phyloP scores from a whole-genome alignment of 2,329 filamentous ascomycete species.

The Reticulascus tulasneorum region DNA sequence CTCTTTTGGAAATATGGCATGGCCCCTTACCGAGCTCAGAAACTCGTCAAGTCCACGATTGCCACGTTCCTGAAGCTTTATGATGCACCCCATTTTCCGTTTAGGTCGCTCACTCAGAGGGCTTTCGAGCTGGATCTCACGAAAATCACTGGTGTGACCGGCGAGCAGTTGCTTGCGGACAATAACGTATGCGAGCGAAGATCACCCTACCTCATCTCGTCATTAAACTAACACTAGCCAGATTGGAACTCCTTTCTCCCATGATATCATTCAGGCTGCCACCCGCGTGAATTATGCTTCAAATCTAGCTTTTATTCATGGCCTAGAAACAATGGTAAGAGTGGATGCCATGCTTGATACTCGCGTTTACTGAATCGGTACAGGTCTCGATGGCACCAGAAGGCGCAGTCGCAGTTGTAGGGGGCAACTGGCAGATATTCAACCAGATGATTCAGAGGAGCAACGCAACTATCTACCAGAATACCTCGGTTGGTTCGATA shows the following conservation, averaged over 20 bases:
- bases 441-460: constrained; percentile 70
- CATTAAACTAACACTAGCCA: constrained; percentile 20
- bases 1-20: constrained; percentile 82
- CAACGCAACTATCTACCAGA: constrained; percentile 56
- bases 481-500: constrained; percentile 65
- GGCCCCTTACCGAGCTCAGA: constrained; percentile 69
- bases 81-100: constrained; percentile 77
- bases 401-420: constrained; percentile 71
- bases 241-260: constrained; percentile 64
- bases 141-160: constrained; percentile 65
- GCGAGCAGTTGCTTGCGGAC: constrained; percentile 64
- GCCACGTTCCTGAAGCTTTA: constrained; percentile 77
- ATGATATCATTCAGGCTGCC: constrained; percentile 82
- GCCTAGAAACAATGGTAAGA: constrained; percentile 75
- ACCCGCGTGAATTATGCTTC: constrained; percentile 95
- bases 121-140: constrained; percentile 65
- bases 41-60: constrained; percentile 67
- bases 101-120: constrained; percentile 66
- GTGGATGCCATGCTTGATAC: too few species aligned
- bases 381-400: constrained; percentile 82
- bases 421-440: constrained; percentile 96
- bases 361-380: too few species aligned
- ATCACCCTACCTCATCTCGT: not conserved
- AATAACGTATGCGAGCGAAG: constrained; percentile 47
- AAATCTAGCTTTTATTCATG: constrained; percentile 82